A percentile compares a stretch with the other conserved stretches of the same genome.
phyloP scores from a whole-genome alignment of 495 filamentous ascomycete species.

The Schizothecium vesticola region DNA sequence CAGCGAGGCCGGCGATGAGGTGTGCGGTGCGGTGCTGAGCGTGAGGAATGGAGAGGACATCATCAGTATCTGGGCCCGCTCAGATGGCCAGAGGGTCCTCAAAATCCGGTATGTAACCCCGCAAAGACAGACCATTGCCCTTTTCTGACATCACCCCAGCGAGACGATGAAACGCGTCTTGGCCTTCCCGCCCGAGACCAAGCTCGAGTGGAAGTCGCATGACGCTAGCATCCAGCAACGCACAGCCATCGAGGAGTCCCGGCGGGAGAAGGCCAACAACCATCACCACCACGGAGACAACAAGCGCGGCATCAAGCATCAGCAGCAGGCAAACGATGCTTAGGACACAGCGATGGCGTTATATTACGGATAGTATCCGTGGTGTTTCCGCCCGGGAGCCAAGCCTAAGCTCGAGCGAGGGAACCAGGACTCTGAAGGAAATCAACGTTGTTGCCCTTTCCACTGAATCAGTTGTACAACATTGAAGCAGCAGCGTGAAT shows the following conservation, averaged over 20 bases:
- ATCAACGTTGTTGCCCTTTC: neutral
- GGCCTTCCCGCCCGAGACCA: slow-evolving; percentile 78
- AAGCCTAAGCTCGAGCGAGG: neutral
- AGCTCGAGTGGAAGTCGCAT: slow-evolving; percentile 90
- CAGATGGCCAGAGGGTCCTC: slow-evolving; percentile 84
- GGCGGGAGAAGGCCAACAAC: slow-evolving; percentile 63
- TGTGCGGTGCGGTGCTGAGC: slow-evolving; percentile 90
- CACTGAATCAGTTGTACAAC: neutral
- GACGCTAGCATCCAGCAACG: slow-evolving; percentile 76
- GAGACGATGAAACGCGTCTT: slow-evolving; percentile 91
- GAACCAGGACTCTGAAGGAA: neutral
- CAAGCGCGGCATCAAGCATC: neutral
- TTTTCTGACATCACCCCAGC: slow-evolving; percentile 40
- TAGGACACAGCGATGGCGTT: neutral
- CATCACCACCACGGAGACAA: slow-evolving; percentile 30
- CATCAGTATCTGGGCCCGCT: slow-evolving; percentile 93
- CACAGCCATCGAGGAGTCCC: slow-evolving; percentile 73
- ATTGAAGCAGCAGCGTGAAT: neutral
- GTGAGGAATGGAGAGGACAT: slow-evolving; percentile 95
- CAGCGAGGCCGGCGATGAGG: slow-evolving; percentile 85
- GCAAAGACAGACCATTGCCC: neutral
- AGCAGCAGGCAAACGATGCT: neutral
- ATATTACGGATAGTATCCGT: neutral
- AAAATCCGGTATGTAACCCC: slow-evolving; percentile 75
- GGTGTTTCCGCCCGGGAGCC: no score